Evolutionary conservation across 306 rosid species (phyloP), one percentile per base, ranked within the genome.

Genomic region (Cicer chorassanicum): DNA sequence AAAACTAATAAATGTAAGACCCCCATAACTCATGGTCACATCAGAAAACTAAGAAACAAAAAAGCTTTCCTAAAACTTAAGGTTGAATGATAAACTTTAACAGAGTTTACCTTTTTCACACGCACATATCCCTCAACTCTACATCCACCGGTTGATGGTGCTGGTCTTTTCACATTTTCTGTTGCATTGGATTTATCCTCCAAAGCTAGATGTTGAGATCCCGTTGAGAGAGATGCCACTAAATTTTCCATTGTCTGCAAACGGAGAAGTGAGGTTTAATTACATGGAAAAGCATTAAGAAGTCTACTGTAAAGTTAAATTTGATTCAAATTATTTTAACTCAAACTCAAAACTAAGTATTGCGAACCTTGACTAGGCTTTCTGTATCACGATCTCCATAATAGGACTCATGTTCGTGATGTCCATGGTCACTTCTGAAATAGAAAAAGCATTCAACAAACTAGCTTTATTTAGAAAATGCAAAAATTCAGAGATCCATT

Each of bases 331-430:
- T 34, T 59, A 38, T 56, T 69, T 71, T 29, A 73, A 78, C 39
- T 73, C 45, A 74, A 73, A 78, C 39, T 73, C 45, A 74, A 71
- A 78, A 69, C 57, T 57, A 57, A 40, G 66, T 45, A 38, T 49
- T 64, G 29, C 67, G 39, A 86, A 94, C 98, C 98, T 94, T 85
- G 83, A 94, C 89, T 59, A 94, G 87, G 75, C 88, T 86, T 42
- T 91, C 98, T 68, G 94, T 80, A 89, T 94, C 98, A 68, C 98
- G 94, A 78, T 94, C 95, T 65, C 98, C 98, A 69, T 91, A 82
- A 78, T 94, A 94, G 48, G 98, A 90, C 84, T 94, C 98, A 41
- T 94, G 98, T 14, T 90, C 98, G 68, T 93, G 98, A 85, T 87
- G 98, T 65, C 97, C 98, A 78, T 90, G 95, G 54, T 91, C 92